These are phyloP conservation scores for Penicillium hordei DNA, from an alignment of 2,329 filamentous ascomycete species.

Conservation along the genomic window DNA sequence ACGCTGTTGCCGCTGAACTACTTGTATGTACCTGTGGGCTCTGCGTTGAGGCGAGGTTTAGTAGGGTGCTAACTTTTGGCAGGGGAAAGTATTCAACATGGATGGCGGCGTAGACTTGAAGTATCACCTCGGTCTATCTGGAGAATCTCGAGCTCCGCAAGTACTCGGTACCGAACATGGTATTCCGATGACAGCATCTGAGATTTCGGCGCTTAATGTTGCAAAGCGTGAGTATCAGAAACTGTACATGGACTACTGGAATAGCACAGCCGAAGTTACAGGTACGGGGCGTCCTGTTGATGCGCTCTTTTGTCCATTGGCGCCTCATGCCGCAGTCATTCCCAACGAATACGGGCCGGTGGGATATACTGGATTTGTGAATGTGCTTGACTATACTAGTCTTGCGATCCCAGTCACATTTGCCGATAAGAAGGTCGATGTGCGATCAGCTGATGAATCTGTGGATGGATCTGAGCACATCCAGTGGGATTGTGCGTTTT, in stretches of 20 bases:
- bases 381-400: constrained; percentile 58
- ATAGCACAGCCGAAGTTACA: constrained; percentile 53
- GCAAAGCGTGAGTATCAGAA: constrained; percentile 57
- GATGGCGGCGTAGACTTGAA: constrained; percentile 55
- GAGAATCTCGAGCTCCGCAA: constrained; percentile 53
- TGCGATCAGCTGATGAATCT: constrained; percentile 39
- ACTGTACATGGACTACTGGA: constrained; percentile 65
- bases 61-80: constrained; percentile 14
- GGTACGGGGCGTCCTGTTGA: constrained; percentile 57
- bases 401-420: constrained; percentile 57
- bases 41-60: neutral
- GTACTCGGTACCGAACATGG: constrained; percentile 35
- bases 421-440: constrained; percentile 53
- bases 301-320: constrained; percentile 45
- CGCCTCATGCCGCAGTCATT: constrained; percentile 44
- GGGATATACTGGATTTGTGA: constrained; percentile 51
- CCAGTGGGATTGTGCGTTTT: constrained; percentile 51
- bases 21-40: constrained; percentile 35
- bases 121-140: constrained; percentile 54
- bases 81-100: constrained; percentile 28
- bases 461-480: constrained; percentile 47
- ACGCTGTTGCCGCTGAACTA: constrained; percentile 42
- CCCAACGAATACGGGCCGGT: constrained; percentile 48
- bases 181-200: constrained; percentile 41
- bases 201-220: constrained; percentile 53